These are phyloP conservation scores for Iris pallida DNA, from an alignment of 116 monocot genomes.

Conservation along the genomic window DNA sequence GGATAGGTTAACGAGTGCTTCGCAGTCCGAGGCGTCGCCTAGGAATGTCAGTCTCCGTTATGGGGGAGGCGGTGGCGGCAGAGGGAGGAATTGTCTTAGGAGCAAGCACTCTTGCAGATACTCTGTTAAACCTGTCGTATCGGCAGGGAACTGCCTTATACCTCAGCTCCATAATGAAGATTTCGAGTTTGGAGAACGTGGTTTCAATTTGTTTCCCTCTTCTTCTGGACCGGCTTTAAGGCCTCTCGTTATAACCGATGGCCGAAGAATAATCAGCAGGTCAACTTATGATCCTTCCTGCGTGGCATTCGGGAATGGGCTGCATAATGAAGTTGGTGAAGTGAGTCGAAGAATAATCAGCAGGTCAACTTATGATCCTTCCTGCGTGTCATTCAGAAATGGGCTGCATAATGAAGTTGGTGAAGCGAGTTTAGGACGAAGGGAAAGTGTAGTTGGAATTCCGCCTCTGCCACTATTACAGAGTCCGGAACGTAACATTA, in stretches of 20 bases:
- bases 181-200: constrained; percentile 30
- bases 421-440: neutral
- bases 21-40: neutral
- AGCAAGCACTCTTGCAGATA: constrained; percentile 14
- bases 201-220: constrained; percentile 6
- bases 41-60: constrained; percentile 2
- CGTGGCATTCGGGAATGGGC: neutral
- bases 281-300: constrained; percentile 6
- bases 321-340: constrained; percentile 1
- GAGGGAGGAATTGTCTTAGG: constrained; percentile 17
- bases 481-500: neutral
- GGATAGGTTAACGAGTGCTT: neutral
- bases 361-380: constrained; percentile 11
- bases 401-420: constrained; percentile 1
- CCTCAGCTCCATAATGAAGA: constrained; percentile 27
- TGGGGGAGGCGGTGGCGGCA: neutral
- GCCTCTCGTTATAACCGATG: constrained; percentile 30
- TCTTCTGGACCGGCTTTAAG: constrained; percentile 7
- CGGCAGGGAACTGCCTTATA: constrained; percentile 18
- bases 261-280: constrained; percentile 17
- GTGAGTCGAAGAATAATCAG: constrained; percentile 16
- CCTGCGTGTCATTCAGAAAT: neutral
- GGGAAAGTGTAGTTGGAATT: constrained; percentile 10
- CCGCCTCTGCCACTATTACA: constrained; percentile 9
- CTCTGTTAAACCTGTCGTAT: constrained; percentile 14